Evolutionary conservation across 73 alveolate genomes (phyloP), one percentile per base, ranked within the genome.

Genomic region (Tetrahymena elliotti): DNA sequence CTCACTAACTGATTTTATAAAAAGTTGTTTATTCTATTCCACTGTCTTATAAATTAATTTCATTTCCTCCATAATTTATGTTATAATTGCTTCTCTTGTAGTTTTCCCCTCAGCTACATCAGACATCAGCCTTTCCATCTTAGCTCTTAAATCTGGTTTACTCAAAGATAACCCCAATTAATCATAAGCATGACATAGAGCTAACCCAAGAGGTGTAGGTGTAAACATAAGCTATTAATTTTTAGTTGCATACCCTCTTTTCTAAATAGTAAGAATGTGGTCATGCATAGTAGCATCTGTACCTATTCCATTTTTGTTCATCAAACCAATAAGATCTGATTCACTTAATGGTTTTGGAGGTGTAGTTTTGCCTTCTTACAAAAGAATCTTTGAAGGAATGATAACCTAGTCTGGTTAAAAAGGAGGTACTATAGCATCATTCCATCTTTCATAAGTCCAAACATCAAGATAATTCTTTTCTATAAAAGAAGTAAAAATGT

Each of bases 221-320:
- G 94, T 93, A 40, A 97, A 93, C 94, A 98, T 97, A 41, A 97
- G 95, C 38, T 97, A 94, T 24, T 98, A 98, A 83, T 97, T 94
- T 96, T 98, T 98, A 83, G 93, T 83, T 27, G 99, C 99, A 97
- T 99, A 99, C 47, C 98, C 98, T 93, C 99, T 95, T 24, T 96
- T 97, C 52, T 96, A 95, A 53, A 99, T 96, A 53, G 99, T 99
- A 96, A 99, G 99, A 53, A 99, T 99, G 97, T 99, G 99, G 93
- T 99, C 99, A 95, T 99, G 99, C 95, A 99, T 99, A 2, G 99
- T 99, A 18, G 99, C 99, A 97, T 99, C 99, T 24, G 99, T 99
- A 24, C 99, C 99, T 36, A 99, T 99, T 37, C 99, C 99, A 93
- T 99, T 97, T 94, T 99, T 97, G 97, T 99, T 99, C 99, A 99